Base-by-base conservation (phyloP, 495 filamentous ascomycete species). In the Chaetomium fimeti region DNA sequence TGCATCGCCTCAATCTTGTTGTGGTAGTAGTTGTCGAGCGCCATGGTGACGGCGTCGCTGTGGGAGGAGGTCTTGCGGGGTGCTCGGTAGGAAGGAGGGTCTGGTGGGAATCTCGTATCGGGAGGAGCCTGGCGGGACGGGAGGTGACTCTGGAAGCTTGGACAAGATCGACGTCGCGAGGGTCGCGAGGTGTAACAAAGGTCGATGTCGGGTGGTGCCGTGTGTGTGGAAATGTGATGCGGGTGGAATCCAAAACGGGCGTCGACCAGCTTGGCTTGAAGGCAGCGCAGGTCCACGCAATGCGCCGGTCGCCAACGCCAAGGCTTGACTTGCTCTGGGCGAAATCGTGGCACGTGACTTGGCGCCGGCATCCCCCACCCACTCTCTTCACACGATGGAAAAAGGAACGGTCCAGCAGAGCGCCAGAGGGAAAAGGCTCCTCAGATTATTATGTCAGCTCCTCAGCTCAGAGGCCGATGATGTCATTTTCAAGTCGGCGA, bases 1-100 rank as follows among this genome's bases (percentile, higher is more conserved):
- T 98, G 96, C 89, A 97, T 95, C 76, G 88, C 87, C 89, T 99
- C 94, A 78, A 99, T 97, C 84, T 99, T 99, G 80, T 98, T 97
- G 82, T 92, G 90, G 77, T 93, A 99, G 79, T 96, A 99, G 78
- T 89, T 96, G 79, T 98, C 94, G 79, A 99, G 89, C 84, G 93
- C 92, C 94, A 98, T 98, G 72, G 68, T 84, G 84, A 77, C 77
- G 72, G 65, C 72, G 68, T 69, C 70, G 69, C 65, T 60, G 15
- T 55, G 42, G 42, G 29, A n/a, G n/a, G n/a, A n/a, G 56, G 8
- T 36, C 11, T 43, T 18, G 40, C 18, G 56, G 6, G 4, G 22
- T 36, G 25, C 29, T 59, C 28, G 66, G 66, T 29, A 54, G 28
- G 28, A 25, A 32, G 57, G 57, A 45, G 61, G 27, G 28, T 57